Percentiles rank a stretch among this genome's conserved stretches.
phyloP scores from a whole-genome alignment of 768 basidiomycete genomes.

The Lactarius vividus region DNA sequence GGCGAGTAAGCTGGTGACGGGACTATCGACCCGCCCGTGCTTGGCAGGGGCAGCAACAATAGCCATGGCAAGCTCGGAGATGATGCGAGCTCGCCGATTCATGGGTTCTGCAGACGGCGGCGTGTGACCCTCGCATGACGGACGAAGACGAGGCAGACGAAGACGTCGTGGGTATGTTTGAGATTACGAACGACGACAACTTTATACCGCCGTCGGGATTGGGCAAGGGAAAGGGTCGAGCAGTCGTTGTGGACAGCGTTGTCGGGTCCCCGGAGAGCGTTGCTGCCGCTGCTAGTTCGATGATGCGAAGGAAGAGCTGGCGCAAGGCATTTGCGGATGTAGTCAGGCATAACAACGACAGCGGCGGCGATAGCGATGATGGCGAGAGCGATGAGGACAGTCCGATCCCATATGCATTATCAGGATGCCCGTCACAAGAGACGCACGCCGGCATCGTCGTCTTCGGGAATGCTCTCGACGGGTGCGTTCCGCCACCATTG shows the following conservation, averaged over 20 bases:
- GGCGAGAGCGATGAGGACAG: neutral
- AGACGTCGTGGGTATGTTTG: neutral
- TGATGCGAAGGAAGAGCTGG: no score
- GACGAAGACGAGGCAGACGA: neutral
- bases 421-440: neutral
- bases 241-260: no score
- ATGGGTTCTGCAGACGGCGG: neutral
- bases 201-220: no score
- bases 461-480: no score
- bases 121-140: neutral
- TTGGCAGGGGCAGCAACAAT: conserved; percentile 3
- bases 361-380: neutral
- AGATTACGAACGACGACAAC: no score
- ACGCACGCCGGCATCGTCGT: neutral
- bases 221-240: no score
- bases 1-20: conserved; percentile 15
- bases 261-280: no score
- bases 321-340: neutral
- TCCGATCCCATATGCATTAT: neutral
- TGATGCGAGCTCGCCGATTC: neutral
- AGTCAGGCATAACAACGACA: neutral
- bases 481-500: conserved; percentile 24
- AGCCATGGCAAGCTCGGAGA: neutral
- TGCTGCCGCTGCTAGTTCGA: no score
- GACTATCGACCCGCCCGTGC: conserved; percentile 25